A percentile compares a stretch with the other conserved stretches of the same genome.
Evolutionary conservation across 345 rosid species (phyloP).

Genomic region (Cardiospermum halicacabum): DNA sequence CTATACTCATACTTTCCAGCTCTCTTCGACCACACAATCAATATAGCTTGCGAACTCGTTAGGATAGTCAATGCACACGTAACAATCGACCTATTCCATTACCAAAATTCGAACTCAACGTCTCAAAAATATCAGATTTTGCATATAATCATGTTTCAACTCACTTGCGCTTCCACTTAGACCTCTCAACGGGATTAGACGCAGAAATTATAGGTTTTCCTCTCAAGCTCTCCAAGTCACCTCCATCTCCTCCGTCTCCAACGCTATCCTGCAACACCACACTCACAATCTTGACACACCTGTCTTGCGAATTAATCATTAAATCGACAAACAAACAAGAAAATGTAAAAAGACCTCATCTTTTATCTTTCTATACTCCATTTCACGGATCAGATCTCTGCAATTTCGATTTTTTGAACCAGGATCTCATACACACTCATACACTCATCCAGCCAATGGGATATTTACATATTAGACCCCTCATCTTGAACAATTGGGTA

Average conservation of each 20-base stretch:
- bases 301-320: background rate
- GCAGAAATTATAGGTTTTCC: constrained; percentile 30
- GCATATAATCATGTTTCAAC: constrained; percentile 10
- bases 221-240: constrained; percentile 40
- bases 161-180: constrained; percentile 83
- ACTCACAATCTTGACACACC: background rate
- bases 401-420: background rate
- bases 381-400: constrained; percentile 36
- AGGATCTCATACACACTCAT: background rate
- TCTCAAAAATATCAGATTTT: background rate
- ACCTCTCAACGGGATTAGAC: constrained; percentile 33
- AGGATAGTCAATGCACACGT: constrained; percentile 81
- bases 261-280: constrained; percentile 33
- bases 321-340: background rate
- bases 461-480: background rate
- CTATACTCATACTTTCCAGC: constrained; percentile 97
- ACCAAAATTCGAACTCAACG: background rate
- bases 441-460: background rate
- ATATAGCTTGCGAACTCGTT: constrained; percentile 95
- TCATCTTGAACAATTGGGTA: background rate
- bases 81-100: constrained; percentile 50
- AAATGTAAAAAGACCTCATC: constrained; percentile 42
- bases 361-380: constrained; percentile 83
- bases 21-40: constrained; percentile 97
- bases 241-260: constrained; percentile 18